Evolutionary conservation across 192 early-diverging fungal species (phyloP).

Genomic region (Nowakowskiella sp.): DNA sequence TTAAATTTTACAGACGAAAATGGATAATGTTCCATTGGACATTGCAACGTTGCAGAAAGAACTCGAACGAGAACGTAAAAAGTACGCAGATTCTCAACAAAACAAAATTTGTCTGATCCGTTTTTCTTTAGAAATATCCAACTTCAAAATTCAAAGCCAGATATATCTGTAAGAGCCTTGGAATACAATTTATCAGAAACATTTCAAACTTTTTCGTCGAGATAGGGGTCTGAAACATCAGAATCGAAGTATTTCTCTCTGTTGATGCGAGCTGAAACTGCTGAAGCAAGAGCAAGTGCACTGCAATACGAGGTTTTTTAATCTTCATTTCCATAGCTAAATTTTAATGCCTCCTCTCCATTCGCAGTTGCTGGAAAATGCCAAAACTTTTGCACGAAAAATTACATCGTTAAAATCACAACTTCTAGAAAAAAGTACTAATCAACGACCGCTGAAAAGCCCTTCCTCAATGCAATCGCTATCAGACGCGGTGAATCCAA

Average conservation of each 20-base stretch:
- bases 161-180: not conserved
- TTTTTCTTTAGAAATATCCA: slow-evolving; percentile 8
- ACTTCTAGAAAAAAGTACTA: too few relatives aligned
- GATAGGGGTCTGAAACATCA: not conserved
- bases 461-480: too few relatives aligned
- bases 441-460: too few relatives aligned
- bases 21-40: not conserved
- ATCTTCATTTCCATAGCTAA: too few relatives aligned
- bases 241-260: not conserved
- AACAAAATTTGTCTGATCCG: not conserved
- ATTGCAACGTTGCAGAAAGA: not conserved
- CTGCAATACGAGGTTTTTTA: slow-evolving; percentile 35
- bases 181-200: not conserved
- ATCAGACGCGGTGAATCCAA: too few relatives aligned
- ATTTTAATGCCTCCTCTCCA: too few relatives aligned
- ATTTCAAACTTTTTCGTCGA: too few relatives aligned
- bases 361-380: too few relatives aligned
- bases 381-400: too few relatives aligned
- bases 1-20: not conserved
- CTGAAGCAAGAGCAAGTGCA: slow-evolving; percentile 22
- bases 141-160: slow-evolving; percentile 8
- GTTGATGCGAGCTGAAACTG: slow-evolving; percentile 27
- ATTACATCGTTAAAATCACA: too few relatives aligned
- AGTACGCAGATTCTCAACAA: not conserved
- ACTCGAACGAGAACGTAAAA: not conserved